Base-by-base conservation (phyloP, 2,329 filamentous ascomycete genomes). In the Gyromitra esculenta region DNA sequence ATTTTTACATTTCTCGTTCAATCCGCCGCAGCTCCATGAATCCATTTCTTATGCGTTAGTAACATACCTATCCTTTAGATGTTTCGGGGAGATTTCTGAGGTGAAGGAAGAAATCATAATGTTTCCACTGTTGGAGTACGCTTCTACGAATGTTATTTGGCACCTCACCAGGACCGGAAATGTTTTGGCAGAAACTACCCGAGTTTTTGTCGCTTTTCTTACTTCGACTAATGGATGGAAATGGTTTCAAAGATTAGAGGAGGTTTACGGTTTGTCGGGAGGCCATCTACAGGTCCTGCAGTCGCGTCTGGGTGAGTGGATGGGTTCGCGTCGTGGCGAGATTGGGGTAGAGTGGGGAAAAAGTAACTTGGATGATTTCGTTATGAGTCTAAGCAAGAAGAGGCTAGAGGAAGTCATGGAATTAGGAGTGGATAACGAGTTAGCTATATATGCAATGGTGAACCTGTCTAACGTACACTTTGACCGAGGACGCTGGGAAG, bases 401-500 rank as follows among this genome's bases (percentile, higher is more conserved):
- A 62, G 68, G 7, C 18, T 64, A 4, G 37, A 63, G 11, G 68
- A 71, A 31, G 21, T 11, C 2, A n/a, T 4, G 3, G 11, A 41
- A 8, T 7, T 35, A 54, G 21, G n/a, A 18, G 6, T 4, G 31
- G 31, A 18, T 37, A 18, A 31, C 11, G 5, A 39, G 21, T 25
- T n/a, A 6, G 25, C 25, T 45, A 1, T 52, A 6, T 5, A 63
- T n/a, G 56, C 56, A 13, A 54, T 54, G 70, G 13, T 25, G 15
- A 45, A n/a, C 8, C 41, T 76, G 11, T 67, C 57, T 5, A 3
- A 18, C 11, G 18, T 21, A 31, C 75, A 75, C 59, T 56, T 13
- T 18, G 31, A 5, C 5, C 37, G 54, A 60, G 56, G 54, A 21
- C 45, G 37, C 39, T 96, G 83, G 88, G 89, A 69, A 31, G 76